Evolutionary conservation across 2,329 filamentous ascomycete genomes (phyloP).

Genomic region (Penicillium brevicompactum): DNA sequence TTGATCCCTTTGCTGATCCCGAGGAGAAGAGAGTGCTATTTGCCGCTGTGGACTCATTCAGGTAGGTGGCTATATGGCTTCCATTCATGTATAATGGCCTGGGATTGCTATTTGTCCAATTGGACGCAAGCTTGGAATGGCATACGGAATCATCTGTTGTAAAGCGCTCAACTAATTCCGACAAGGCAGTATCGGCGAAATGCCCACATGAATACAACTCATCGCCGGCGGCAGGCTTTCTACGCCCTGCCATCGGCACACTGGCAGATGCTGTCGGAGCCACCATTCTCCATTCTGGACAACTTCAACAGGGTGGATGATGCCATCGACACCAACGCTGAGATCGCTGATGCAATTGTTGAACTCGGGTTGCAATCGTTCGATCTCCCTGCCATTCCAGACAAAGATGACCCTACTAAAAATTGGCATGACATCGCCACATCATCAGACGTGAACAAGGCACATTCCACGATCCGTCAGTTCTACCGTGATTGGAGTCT

Average conservation of each 20-base stretch:
- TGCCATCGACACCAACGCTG: constrained; percentile 85
- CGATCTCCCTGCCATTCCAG: constrained; percentile 48
- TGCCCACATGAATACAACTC: constrained; percentile 87
- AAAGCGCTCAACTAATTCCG: constrained; percentile 1
- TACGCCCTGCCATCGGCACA: constrained; percentile 85
- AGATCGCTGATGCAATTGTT: constrained; percentile 78
- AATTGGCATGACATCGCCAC: constrained; percentile 74
- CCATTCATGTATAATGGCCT: background rate
- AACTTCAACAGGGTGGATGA: constrained; percentile 78
- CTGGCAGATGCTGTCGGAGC: constrained; percentile 77
- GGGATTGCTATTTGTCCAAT: background rate
- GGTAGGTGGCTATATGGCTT: constrained; percentile 58
- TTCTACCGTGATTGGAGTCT: constrained; percentile 93
- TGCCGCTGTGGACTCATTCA: constrained; percentile 83
- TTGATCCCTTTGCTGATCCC: constrained; percentile 69
- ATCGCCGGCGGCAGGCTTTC: constrained; percentile 86
- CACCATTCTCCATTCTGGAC: constrained; percentile 81
- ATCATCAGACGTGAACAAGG: constrained; percentile 80
- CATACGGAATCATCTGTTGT: background rate
- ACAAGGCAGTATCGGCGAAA: constrained; percentile 78
- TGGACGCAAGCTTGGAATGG: too few species aligned
- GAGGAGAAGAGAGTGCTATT: constrained; percentile 81
- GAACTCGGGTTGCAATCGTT: constrained; percentile 70
- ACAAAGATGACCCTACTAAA: constrained; percentile 45
- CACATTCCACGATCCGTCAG: constrained; percentile 86